Percentiles rank a stretch among this genome's conserved stretches.
Conservation (phyloP, 768 basidiomycete species). For the Kwoniella mangroviensis region DNA sequence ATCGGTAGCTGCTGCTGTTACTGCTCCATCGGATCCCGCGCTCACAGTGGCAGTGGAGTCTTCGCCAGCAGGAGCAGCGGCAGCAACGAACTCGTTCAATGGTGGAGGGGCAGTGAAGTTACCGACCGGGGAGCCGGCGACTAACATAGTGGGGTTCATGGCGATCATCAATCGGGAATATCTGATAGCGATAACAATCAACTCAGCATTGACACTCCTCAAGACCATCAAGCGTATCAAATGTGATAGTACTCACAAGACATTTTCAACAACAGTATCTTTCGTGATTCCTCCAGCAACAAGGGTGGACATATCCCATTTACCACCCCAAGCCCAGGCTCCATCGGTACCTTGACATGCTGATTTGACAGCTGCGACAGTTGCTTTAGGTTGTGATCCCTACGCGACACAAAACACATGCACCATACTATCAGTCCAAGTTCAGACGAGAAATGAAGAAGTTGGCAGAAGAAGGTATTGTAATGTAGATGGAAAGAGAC, state of each 20-base stretch:
- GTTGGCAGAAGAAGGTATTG: not conserved
- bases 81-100: conserved; percentile 38
- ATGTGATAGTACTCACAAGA: conserved; percentile 32
- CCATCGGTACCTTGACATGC: conserved; percentile 26
- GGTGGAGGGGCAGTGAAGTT: conserved; percentile 34
- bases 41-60: conserved; percentile 17
- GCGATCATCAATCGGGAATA: conserved; percentile 46
- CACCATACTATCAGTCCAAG: not conserved
- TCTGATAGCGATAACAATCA: conserved; percentile 9
- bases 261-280: conserved; percentile 40
- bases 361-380: conserved; percentile 31
- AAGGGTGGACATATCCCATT: conserved; percentile 32
- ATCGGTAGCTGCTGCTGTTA: conserved; percentile 2
- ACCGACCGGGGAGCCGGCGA: conserved; percentile 1
- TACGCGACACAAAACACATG: not conserved
- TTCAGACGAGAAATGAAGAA: no score
- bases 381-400: conserved; percentile 24
- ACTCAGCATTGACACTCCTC: not conserved
- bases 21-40: conserved; percentile 1
- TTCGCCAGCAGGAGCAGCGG: conserved; percentile 13
- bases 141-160: conserved; percentile 43
- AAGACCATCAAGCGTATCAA: not conserved
- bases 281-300: conserved; percentile 23
- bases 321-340: conserved; percentile 43
- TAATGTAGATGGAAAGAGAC: conserved; percentile 5